Evolutionary conservation across 192 early-diverging fungal species (phyloP).

Genomic region (Mortierella claussenii): DNA sequence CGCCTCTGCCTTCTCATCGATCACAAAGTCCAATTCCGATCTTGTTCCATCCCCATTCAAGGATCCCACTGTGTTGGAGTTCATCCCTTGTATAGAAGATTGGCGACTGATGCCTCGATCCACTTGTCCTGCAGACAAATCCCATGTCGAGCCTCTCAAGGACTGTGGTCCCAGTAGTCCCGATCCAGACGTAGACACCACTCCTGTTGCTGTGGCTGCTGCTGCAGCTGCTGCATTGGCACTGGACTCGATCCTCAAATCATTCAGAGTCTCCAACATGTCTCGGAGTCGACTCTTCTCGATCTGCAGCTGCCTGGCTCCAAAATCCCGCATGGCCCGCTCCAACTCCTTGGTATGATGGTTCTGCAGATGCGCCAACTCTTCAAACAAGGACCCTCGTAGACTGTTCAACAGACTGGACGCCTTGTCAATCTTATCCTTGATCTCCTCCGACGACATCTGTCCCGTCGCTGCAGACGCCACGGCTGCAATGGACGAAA

Average conservation of each 20-base stretch:
- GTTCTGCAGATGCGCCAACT: slow-evolving; percentile 58
- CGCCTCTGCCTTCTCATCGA: slow-evolving; percentile 34
- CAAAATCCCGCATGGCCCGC: slow-evolving; percentile 46
- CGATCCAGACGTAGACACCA: not conserved
- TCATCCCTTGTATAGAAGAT: slow-evolving; percentile 15
- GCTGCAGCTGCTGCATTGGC: not conserved
- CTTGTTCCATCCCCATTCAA: not conserved
- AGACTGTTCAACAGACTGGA: slow-evolving; percentile 57
- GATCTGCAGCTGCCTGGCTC: slow-evolving; percentile 35
- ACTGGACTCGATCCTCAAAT: slow-evolving; percentile 24
- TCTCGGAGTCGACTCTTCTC: slow-evolving; percentile 48
- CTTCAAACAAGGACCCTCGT: slow-evolving; percentile 59
- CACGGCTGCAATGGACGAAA: slow-evolving; percentile 55
- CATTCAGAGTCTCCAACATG: slow-evolving; percentile 48
- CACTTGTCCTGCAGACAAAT: not conserved
- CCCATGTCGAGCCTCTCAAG: slow-evolving; percentile 7
- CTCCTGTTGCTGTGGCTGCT: not conserved
- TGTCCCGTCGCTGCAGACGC: slow-evolving; percentile 41
- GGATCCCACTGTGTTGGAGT: not conserved
- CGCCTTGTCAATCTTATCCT: slow-evolving; percentile 50
- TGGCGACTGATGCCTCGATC: slow-evolving; percentile 33
- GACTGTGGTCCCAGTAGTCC: not conserved
- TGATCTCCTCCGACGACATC: slow-evolving; percentile 32
- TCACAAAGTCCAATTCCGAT: slow-evolving; percentile 1
- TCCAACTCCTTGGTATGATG: slow-evolving; percentile 53